A percentile compares a stretch with the other conserved stretches of the same genome.
phyloP scores from a whole-genome alignment of 495 filamentous ascomycete species.

The Margaritispora aquatica region DNA sequence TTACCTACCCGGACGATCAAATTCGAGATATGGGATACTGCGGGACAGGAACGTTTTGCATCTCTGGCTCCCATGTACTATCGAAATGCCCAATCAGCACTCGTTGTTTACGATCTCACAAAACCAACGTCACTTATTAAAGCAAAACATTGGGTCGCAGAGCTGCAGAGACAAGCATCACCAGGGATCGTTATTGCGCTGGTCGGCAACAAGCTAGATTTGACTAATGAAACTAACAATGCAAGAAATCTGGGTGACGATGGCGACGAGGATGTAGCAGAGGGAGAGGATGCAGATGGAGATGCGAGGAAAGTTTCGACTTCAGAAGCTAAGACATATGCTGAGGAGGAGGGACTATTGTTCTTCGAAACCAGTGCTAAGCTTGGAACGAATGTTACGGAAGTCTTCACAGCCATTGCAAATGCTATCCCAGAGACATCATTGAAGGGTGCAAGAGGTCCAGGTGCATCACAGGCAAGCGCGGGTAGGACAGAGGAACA shows the following conservation, averaged over 20 bases:
- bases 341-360: conserved; percentile 85
- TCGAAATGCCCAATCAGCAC: conserved; percentile 96
- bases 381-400: conserved; percentile 85
- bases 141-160: conserved; percentile 98
- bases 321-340: conserved; percentile 85
- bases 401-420: conserved; percentile 97
- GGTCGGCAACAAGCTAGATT: conserved; percentile 95
- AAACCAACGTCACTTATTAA: conserved; percentile 93
- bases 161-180: conserved; percentile 93
- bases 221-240: conserved; percentile 55
- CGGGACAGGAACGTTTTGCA: conserved; percentile 96
- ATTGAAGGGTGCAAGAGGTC: conserved; percentile 75
- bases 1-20: conserved; percentile 96
- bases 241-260: conserved; percentile 27
- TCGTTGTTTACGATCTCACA: conserved; percentile 98
- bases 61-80: conserved; percentile 99
- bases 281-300: conserved; percentile 52
- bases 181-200: conserved; percentile 97
- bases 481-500: conserved; percentile 43
- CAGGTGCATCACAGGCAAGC: conserved; percentile 50
- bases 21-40: conserved; percentile 99
- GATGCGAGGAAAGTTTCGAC: conserved; percentile 84
- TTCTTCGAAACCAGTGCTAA: conserved; percentile 99
- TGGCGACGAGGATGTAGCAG: conserved; percentile 37
- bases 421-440: conserved; percentile 95